Base-by-base conservation (phyloP, 306 rosid genomes). In the Inga laurina region DNA sequence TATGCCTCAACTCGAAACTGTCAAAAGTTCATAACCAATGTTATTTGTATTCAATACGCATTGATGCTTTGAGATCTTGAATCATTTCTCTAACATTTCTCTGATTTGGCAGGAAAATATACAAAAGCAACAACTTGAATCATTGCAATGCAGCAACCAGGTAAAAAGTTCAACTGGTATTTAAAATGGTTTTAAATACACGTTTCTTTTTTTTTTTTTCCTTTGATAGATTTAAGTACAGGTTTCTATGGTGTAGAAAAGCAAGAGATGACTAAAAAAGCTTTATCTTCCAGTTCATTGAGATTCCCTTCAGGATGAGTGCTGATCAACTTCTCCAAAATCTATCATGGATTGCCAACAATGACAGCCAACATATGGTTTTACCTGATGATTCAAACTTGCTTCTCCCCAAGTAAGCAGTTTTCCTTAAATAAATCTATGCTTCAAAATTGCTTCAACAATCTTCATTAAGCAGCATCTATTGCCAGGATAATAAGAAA, bases 91-190 rank as follows among this genome's bases (percentile, higher is more conserved):
- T 75, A 18, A 61, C 8, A 56, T 79, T 22, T 68, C 10, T 64
- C 34, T 44, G 11, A 59, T 80, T 54, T 84, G 51, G 39, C 85
- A 82, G 91, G 99, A 92, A 83, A 89, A 81, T 85, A 54, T 91
- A 39, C 93, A 91, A 85, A 94, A 94, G 87, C 97, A 91, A 72
- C 97, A 94, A 83, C 84, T 93, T 35, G 86, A 82, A 82, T 82
- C 98, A 49, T 70, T 96, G 59, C 97, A 92, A 65, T 88, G 94
- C 89, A 81, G 83, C 88, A 90, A 82, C 80, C 99, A 93, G 98
- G 99, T 93, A 84, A 88, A 86, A 71, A 77, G 44, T 66, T 72
- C 3, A 51, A 32, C 45, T 46, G 68, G 59, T 70, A 21, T 76
- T 22, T 7, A n/a, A 21, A 46, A 78, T 66, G 19, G 22, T 62